These are phyloP conservation scores for Ascochyta lentis DNA, from an alignment of 2,329 filamentous ascomycete genomes.

Conservation along the genomic window DNA sequence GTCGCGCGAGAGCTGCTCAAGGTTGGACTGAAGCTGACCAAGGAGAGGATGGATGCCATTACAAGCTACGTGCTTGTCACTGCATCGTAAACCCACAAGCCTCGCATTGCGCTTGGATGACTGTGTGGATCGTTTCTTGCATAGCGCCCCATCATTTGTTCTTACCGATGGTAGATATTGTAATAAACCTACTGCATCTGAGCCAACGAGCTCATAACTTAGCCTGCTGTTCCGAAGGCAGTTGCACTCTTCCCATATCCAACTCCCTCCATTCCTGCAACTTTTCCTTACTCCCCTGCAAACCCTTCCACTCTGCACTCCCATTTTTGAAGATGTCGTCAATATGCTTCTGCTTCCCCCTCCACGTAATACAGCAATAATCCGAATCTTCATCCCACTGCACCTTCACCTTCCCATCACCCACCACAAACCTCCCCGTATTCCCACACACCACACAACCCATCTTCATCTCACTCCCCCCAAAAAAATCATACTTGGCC, in stretches of 20 bases:
- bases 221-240: neutral
- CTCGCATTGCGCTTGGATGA: no score
- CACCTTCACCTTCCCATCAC: neutral
- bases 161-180: neutral
- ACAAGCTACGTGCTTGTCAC: constrained; percentile 54
- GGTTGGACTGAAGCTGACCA: constrained; percentile 91
- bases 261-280: constrained; percentile 8
- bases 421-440: constrained; percentile 6
- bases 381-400: constrained; percentile 13
- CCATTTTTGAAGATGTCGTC: constrained; percentile 20
- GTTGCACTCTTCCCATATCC: constrained; percentile 1
- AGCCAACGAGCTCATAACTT: neutral
- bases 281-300: constrained; percentile 9
- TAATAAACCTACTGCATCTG: neutral
- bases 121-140: neutral
- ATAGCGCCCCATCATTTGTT: neutral
- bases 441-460: constrained; percentile 21
- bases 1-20: constrained; percentile 84
- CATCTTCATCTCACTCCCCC: constrained; percentile 6
- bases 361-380: constrained; percentile 18
- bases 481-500: constrained; percentile 16
- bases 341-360: constrained; percentile 19
- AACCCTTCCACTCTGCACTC: constrained; percentile 14
- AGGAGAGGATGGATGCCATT: constrained; percentile 83
- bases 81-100: constrained; percentile 25